Conservation (phyloP, 371 early-diverging fungal genomes). For the Mortierella sp. region DNA sequence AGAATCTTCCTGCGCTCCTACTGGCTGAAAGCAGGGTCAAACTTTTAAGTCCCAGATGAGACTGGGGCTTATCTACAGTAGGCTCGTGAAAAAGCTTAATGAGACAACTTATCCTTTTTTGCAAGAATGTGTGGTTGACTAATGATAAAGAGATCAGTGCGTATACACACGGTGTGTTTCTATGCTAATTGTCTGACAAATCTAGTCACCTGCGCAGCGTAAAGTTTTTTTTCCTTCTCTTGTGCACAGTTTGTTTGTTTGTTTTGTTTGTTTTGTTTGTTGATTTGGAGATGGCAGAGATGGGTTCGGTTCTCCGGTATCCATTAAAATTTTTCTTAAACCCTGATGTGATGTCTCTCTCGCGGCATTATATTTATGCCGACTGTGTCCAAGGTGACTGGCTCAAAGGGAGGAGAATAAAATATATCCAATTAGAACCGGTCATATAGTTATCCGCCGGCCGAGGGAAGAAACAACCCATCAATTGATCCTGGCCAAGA, state of each 20-base stretch:
- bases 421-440: no score
- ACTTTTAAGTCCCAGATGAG: background rate
- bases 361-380: conserved; percentile 1
- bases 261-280: background rate
- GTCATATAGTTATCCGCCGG: no score
- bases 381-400: background rate
- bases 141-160: background rate
- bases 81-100: no score
- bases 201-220: background rate
- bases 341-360: no score
- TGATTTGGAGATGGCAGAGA: background rate
- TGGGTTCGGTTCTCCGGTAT: no score
- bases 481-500: background rate
- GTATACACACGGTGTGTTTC: background rate
- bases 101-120: background rate
- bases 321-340: no score
- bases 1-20: background rate
- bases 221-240: no score
- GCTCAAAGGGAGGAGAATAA: no score
- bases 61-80: background rate
- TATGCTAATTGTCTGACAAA: background rate
- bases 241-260: background rate
- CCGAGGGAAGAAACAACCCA: no score
- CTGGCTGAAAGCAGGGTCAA: background rate
- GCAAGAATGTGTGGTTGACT: background rate